Base-by-base conservation (phyloP, 345 rosid genomes). In the Turnera subulata region DNA sequence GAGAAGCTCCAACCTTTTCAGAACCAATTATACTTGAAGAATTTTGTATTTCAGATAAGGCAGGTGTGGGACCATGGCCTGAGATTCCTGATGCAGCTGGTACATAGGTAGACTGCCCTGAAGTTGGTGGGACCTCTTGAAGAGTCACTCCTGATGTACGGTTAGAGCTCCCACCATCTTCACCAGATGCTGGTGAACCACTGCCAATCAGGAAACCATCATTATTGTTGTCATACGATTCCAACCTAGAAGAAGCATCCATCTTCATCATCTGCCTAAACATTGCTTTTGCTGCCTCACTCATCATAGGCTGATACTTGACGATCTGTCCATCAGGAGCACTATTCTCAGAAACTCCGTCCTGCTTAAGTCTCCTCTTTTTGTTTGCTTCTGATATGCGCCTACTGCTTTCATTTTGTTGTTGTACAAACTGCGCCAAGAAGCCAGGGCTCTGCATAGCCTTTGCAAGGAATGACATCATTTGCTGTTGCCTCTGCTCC, bases 401-500 rank as follows among this genome's bases (percentile, higher is more conserved):
- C 66, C 92, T 81, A 54, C 55, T 85, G 73, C 84, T 78, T 51
- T 87, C 95, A 59, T 85, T 93, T 73, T 89, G 91, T 75, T 93
- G 96, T 79, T 87, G 99, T 48, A 90, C 86, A 81, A 93, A 90
- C 65, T 93, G 99, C 22, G 96, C 84, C 53, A 93, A 78, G 74
- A 93, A 93, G 59, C 85, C 83, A 42, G 97, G 99, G 70, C 89
- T 90, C 73, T 87, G 95, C 46, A 90, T 85, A 58, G 97, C 99
- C 78, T 90, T 93, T 9, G 96, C 96, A 46, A 93, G 78, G 74
- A 93, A 93, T 19, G 97, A 84, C 96, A 93, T 93, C 86, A 93
- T 67, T 68, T 93, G 97, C 63, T 93, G 99, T 70, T 90, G 99
- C 55, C 97, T 84, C 73, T 85, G 91, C 78, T 93, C 99, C 99